A percentile compares a stretch with the other conserved stretches of the same genome.
Conservation (phyloP, 257 asterid species). For the Jacaranda mimosifolia region DNA sequence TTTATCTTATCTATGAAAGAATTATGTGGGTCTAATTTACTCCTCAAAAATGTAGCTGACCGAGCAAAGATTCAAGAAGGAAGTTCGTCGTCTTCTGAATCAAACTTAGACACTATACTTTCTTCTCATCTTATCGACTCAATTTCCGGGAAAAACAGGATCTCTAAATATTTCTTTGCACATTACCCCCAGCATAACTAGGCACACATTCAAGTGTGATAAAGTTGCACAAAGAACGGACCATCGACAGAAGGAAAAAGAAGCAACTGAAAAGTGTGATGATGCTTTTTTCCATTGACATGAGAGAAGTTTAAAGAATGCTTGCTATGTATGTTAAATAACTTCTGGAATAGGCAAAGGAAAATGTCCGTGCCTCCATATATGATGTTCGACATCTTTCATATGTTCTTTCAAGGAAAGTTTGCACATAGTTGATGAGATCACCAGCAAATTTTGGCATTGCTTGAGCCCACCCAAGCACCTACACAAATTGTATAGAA, state of each 20-base stretch:
- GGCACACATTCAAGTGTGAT: conserved; percentile 15
- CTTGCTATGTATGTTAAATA: conserved; percentile 22
- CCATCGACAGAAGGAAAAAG: conserved; percentile 25
- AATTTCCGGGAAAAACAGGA: conserved; percentile 20
- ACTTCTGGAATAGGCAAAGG: conserved; percentile 31
- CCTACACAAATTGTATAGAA: conserved; percentile 58
- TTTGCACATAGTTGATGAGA: conserved; percentile 87
- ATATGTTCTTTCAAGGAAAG: conserved; percentile 95
- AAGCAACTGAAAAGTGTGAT: conserved; percentile 16
- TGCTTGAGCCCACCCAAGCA: conserved; percentile 99
- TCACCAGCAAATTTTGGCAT: conserved; percentile 96
- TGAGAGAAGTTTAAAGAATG: conserved; percentile 22
- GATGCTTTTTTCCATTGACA: conserved; percentile 22
- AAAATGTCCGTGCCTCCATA: conserved; percentile 77
- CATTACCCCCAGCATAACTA: conserved; percentile 26
- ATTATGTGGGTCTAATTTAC: conserved; percentile 27
- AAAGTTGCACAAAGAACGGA: conserved; percentile 31
- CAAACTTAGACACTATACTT: conserved; percentile 4
- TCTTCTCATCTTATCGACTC: conserved; percentile 18
- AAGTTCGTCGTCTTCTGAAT: conserved; percentile 18
- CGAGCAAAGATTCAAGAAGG: conserved; percentile 27
- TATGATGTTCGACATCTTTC: conserved; percentile 99
- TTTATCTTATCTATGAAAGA: conserved; percentile 5
- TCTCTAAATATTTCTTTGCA: background rate
- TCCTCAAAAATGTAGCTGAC: conserved; percentile 19